A percentile compares a stretch with the other conserved stretches of the same genome.
These are phyloP conservation scores for Fusarium sp. DNA, from an alignment of 2,329 filamentous ascomycete genomes.

Conservation along the genomic window DNA sequence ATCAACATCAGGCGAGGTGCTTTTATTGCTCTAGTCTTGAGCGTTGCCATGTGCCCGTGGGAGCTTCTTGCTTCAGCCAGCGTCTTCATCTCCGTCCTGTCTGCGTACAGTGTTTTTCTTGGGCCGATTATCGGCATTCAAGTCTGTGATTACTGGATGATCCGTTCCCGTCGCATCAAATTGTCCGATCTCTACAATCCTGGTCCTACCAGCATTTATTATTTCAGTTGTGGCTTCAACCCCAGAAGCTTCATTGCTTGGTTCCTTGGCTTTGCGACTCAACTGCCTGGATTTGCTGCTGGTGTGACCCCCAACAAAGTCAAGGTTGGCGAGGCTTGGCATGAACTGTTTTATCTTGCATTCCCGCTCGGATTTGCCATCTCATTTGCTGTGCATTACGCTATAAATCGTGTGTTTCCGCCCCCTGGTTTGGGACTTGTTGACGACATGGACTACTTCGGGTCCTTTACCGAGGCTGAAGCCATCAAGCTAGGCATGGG, in stretches of 20 bases:
- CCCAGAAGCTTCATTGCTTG: neutral
- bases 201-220: neutral
- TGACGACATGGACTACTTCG: neutral
- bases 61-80: neutral
- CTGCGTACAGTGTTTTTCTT: neutral
- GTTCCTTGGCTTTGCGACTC: neutral
- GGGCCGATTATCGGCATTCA: neutral
- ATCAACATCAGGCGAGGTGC: neutral
- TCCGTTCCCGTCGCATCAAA: neutral
- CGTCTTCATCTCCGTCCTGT: neutral
- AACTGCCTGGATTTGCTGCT: neutral
- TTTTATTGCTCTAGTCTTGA: neutral
- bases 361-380: accelerated
- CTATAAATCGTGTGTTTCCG: neutral
- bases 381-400: neutral
- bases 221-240: neutral
- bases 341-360: neutral
- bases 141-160: neutral
- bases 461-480: neutral
- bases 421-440: neutral
- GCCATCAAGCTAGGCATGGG: neutral
- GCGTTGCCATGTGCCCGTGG: neutral
- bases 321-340: neutral
- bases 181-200: neutral
- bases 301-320: neutral